Percentiles rank a stretch among this genome's conserved stretches.
phyloP scores from a whole-genome alignment of 208 protist genomes.

The Crithidia sp. region DNA sequence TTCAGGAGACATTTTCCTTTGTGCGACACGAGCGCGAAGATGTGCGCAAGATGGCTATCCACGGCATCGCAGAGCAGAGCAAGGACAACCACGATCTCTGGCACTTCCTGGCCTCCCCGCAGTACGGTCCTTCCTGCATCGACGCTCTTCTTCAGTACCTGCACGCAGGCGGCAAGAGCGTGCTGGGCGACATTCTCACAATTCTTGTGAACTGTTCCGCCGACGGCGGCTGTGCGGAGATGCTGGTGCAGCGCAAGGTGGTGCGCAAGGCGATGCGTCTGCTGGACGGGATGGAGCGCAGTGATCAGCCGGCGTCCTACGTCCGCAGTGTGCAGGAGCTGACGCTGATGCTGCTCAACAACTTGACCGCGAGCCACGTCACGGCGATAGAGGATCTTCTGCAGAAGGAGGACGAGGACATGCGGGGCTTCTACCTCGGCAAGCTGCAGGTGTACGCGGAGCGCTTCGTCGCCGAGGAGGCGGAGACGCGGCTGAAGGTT shows the following conservation, averaged over 20 bases:
- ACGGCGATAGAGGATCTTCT: constrained; percentile 76
- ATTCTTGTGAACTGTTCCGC: constrained; percentile 85
- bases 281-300: constrained; percentile 67
- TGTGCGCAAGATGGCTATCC: constrained; percentile 84
- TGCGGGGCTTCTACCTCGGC: constrained; percentile 80
- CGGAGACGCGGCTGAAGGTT: constrained; percentile 12
- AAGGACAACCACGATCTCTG: constrained; percentile 73
- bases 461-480: constrained; percentile 33
- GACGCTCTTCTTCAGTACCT: constrained; percentile 70
- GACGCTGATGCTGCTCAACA: constrained; percentile 87
- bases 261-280: constrained; percentile 82
- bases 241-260: constrained; percentile 64
- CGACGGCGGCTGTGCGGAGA: constrained; percentile 72
- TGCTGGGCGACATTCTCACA: constrained; percentile 81
- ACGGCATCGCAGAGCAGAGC: constrained; percentile 77
- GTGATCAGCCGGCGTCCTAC: constrained; percentile 35
- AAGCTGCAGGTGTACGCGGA: constrained; percentile 75
- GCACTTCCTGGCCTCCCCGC: constrained; percentile 47
- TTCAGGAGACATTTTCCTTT: constrained; percentile 75
- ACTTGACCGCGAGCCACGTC: constrained; percentile 80
- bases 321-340: constrained; percentile 71
- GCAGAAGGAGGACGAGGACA: constrained; percentile 80
- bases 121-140: constrained; percentile 45
- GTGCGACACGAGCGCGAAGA: constrained; percentile 72
- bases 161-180: constrained; percentile 40